These are phyloP conservation scores for Xylaria castorea DNA, from an alignment of 495 filamentous ascomycete genomes.

Conservation along the genomic window DNA sequence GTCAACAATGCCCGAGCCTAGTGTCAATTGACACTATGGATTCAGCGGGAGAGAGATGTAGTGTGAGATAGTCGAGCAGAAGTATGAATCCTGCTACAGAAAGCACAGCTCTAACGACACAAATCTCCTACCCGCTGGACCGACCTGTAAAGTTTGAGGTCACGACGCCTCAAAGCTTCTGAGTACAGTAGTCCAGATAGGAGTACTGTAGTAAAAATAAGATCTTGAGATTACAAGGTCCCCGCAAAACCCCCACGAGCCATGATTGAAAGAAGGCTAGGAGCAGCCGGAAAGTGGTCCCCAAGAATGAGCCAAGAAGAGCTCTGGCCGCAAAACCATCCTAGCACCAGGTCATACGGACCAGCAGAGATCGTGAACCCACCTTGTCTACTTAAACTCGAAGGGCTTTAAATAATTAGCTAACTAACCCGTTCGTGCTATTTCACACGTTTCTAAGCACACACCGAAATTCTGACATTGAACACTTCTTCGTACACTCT, in stretches of 20 bases:
- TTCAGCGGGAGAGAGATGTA: neutral
- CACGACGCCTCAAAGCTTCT: neutral
- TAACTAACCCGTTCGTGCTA: neutral
- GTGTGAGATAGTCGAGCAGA: neutral
- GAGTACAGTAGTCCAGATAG: neutral
- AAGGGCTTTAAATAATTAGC: neutral
- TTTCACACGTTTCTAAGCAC: neutral
- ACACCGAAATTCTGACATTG: neutral
- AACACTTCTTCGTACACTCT: neutral
- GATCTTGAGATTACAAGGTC: conserved; percentile 8
- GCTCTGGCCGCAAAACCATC: conserved; percentile 25
- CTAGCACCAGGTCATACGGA: conserved; percentile 30
- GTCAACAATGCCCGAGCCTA: neutral
- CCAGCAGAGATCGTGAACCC: conserved; percentile 30
- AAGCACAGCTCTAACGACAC: neutral
- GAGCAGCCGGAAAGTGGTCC: conserved; percentile 9
- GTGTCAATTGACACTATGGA: neutral
- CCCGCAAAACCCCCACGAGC: conserved; percentile 11
- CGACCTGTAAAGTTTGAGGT: neutral
- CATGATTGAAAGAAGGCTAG: neutral
- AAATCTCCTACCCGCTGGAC: neutral
- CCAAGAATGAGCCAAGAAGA: conserved; percentile 23
- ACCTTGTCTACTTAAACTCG: neutral
- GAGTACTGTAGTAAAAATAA: neutral
- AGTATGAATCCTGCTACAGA: neutral